Evolutionary conservation across 2,329 filamentous ascomycete species (phyloP).

Genomic region (Piedraia hortae): DNA sequence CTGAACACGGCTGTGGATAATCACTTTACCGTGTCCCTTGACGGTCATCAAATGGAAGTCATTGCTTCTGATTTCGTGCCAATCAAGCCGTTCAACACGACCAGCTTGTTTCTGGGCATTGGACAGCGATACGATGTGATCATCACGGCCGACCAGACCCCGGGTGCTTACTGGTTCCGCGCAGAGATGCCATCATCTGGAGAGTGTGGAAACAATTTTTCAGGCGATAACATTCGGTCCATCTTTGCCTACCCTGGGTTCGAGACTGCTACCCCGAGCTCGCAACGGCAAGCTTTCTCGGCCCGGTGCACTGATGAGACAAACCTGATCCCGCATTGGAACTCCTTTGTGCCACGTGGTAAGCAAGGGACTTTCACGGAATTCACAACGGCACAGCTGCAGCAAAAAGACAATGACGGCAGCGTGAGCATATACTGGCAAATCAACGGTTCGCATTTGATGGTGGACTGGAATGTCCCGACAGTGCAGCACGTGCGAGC

Average conservation of each 20-base stretch:
- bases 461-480: slow-evolving; percentile 18
- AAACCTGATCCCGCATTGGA: slow-evolving; percentile 14
- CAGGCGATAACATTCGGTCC: slow-evolving; percentile 10
- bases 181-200: slow-evolving; percentile 4
- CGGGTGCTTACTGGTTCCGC: slow-evolving; percentile 14
- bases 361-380: slow-evolving; percentile 8
- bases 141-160: slow-evolving; percentile 12
- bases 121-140: slow-evolving; percentile 18
- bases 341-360: slow-evolving; percentile 11
- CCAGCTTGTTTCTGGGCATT: slow-evolving; percentile 12
- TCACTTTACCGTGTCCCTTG: slow-evolving; percentile 16
- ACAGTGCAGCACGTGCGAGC: slow-evolving; percentile 18
- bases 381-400: slow-evolving; percentile 9
- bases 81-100: slow-evolving; percentile 9
- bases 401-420: slow-evolving; percentile 8
- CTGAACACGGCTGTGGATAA: slow-evolving; percentile 21
- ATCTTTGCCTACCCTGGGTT: slow-evolving; percentile 17
- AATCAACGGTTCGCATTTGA: slow-evolving; percentile 18
- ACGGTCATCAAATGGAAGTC: slow-evolving; percentile 12
- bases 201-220: slow-evolving; percentile 11
- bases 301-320: slow-evolving; percentile 17
- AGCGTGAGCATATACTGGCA: slow-evolving; percentile 13
- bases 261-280: slow-evolving; percentile 8
- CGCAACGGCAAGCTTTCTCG: slow-evolving; percentile 10
- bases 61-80: slow-evolving; percentile 15